Evolutionary conservation across 2,329 filamentous ascomycete species (phyloP).

Genomic region (Epichloe brachyelytri): DNA sequence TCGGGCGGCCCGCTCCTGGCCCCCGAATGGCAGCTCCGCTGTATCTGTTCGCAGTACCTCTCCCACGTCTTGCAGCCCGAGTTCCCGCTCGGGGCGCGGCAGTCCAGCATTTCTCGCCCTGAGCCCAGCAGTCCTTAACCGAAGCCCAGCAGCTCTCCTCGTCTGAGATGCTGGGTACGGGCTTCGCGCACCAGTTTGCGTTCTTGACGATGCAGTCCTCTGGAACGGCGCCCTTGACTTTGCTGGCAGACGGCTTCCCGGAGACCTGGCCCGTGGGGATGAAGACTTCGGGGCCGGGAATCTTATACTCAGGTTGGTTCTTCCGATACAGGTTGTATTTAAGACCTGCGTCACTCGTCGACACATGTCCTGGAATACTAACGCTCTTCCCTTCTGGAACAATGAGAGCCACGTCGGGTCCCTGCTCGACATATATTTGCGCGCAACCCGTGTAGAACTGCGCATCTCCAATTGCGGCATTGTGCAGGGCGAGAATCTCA

Average conservation of each 20-base stretch:
- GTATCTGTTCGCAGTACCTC: conserved; percentile 41
- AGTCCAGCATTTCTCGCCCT: conserved; percentile 47
- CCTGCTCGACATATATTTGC: conserved; percentile 49
- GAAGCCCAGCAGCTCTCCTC: conserved; percentile 48
- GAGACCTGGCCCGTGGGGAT: conserved; percentile 19
- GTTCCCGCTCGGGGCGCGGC: conserved; percentile 45
- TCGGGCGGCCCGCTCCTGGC: conserved; percentile 36
- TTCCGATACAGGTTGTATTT: conserved; percentile 51
- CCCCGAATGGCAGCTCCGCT: conserved; percentile 28
- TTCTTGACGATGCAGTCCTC: conserved; percentile 48
- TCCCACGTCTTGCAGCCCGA: conserved; percentile 50
- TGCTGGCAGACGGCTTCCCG: conserved; percentile 7
- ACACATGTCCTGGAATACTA: conserved; percentile 54
- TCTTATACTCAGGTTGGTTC: conserved; percentile 34
- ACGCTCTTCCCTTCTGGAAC: conserved; percentile 22
- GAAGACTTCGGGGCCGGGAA: conserved; percentile 41
- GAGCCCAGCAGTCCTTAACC: conserved; percentile 42
- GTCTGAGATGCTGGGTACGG: conserved; percentile 43
- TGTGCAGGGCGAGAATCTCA: conserved; percentile 57
- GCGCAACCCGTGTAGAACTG: conserved; percentile 65
- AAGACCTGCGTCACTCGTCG: conserved; percentile 39
- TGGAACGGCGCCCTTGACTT: conserved; percentile 37
- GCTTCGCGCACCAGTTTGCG: conserved; percentile 58
- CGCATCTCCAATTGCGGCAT: conserved; percentile 44
- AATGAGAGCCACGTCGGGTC: conserved; percentile 30